phyloP scores from a whole-genome alignment of 805 yeast genomes.

The Wickerhamiella lipophila region DNA sequence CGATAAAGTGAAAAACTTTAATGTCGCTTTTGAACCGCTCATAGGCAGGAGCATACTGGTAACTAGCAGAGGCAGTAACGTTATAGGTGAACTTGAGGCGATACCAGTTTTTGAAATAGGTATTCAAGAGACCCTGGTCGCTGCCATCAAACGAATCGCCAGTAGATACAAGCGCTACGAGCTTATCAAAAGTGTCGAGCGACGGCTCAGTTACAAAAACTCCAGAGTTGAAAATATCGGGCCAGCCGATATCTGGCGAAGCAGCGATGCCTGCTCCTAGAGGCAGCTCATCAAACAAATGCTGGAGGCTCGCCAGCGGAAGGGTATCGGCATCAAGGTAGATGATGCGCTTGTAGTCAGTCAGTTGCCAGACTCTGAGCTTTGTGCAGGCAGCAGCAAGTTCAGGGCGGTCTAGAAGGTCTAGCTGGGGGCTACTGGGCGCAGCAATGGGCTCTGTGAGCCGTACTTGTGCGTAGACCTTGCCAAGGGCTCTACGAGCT shows the following conservation, averaged over 20 bases:
- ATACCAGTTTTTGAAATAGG: constrained; percentile 55
- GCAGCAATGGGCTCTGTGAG: constrained; percentile 23
- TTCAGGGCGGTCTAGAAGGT: constrained; percentile 37
- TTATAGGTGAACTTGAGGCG: constrained; percentile 71
- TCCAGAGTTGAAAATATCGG: constrained; percentile 79
- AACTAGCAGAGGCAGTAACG: constrained; percentile 52
- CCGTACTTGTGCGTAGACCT: constrained; percentile 24
- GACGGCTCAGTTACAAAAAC: constrained; percentile 51
- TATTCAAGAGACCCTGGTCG: constrained; percentile 81
- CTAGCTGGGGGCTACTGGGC: constrained; percentile 22
- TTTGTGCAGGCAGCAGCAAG: constrained; percentile 39
- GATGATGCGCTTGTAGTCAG: constrained; percentile 32
- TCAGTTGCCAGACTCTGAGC: constrained; percentile 41
- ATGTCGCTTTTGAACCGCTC: constrained; percentile 37
- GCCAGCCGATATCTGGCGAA: constrained; percentile 81
- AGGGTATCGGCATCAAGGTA: constrained; percentile 46
- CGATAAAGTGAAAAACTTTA: constrained; percentile 31
- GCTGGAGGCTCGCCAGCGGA: constrained; percentile 30
- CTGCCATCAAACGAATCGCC: constrained; percentile 65
- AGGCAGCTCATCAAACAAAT: constrained; percentile 23
- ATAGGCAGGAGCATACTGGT: constrained; percentile 64
- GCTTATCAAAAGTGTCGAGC: constrained; percentile 30
- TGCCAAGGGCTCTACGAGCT: constrained; percentile 16
- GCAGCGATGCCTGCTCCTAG: constrained; percentile 29
- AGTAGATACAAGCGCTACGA: constrained; percentile 26